These are phyloP conservation scores for Colletotrichum plurivorum DNA, from an alignment of 2,329 filamentous ascomycete genomes.

Conservation along the genomic window DNA sequence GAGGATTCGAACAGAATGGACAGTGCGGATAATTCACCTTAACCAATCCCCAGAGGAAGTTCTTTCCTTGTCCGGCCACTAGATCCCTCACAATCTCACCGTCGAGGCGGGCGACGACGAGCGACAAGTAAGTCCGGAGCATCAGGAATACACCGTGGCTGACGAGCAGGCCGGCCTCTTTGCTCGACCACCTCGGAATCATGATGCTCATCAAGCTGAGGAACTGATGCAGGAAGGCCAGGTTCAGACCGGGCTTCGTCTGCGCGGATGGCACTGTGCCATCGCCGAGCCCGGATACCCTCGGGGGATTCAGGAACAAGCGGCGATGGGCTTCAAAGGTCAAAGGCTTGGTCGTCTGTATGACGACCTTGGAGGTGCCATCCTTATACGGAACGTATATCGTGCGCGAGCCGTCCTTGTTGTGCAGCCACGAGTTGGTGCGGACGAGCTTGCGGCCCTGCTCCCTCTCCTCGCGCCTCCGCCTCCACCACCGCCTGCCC, in stretches of 20 bases:
- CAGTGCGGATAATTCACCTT: constrained; percentile 66
- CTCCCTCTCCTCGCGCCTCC: constrained; percentile 81
- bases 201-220: constrained; percentile 97
- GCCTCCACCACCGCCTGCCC: constrained; percentile 82
- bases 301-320: constrained; percentile 91
- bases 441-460: constrained; percentile 86
- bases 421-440: constrained; percentile 91
- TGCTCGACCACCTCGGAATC: constrained; percentile 95
- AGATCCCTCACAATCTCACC: constrained; percentile 97
- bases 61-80: constrained; percentile 92
- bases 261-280: constrained; percentile 86
- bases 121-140: constrained; percentile 91
- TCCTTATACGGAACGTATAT: constrained; percentile 96
- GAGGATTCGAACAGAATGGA: background rate
- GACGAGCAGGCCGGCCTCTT: constrained; percentile 90
- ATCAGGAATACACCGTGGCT: constrained; percentile 93
- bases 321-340: constrained; percentile 97
- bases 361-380: constrained; percentile 90
- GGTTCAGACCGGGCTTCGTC: constrained; percentile 93
- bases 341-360: constrained; percentile 88
- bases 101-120: constrained; percentile 92
- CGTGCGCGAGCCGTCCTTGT: constrained; percentile 94
- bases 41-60: constrained; percentile 88
- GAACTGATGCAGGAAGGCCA: constrained; percentile 97
- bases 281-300: constrained; percentile 83